These are phyloP conservation scores for Monosporascus sp. DNA, from an alignment of 2,329 filamentous ascomycete genomes.

Conservation along the genomic window DNA sequence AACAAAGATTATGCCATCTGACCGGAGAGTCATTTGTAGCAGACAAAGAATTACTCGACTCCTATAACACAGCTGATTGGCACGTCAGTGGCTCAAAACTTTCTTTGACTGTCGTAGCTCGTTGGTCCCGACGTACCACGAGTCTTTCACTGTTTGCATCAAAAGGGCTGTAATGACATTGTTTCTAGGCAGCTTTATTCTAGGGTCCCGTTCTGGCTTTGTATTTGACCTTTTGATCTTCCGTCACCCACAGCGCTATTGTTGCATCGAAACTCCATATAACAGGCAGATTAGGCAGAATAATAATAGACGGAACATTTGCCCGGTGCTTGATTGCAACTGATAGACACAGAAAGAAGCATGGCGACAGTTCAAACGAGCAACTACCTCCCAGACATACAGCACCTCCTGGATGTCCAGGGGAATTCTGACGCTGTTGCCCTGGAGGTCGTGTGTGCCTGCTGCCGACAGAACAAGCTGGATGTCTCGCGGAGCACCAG, in stretches of 20 bases:
- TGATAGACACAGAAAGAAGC: background rate
- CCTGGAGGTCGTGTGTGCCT: constrained; percentile 13
- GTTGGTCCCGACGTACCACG: background rate
- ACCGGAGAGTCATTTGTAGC: no score
- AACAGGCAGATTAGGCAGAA: background rate
- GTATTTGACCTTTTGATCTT: background rate
- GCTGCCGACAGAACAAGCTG: constrained; percentile 12
- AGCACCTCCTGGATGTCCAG: constrained; percentile 14
- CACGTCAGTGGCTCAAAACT: background rate
- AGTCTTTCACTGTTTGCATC: background rate
- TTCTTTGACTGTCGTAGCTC: background rate
- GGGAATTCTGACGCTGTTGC: constrained; percentile 1
- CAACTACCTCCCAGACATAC: constrained; percentile 19
- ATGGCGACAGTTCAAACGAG: constrained; percentile 13
- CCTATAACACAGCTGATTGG: no score
- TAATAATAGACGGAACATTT: accelerated
- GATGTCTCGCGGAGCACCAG: constrained; percentile 15
- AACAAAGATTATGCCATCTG: no score
- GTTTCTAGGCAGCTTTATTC: background rate
- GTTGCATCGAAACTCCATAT: background rate
- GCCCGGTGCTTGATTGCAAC: background rate
- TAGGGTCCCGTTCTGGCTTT: background rate
- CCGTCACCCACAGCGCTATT: background rate
- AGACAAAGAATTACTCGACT: no score
- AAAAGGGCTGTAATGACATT: background rate